phyloP scores from a whole-genome alignment of 1,284 basidiomycete genomes.

The Hypsizygus ulmarius region DNA sequence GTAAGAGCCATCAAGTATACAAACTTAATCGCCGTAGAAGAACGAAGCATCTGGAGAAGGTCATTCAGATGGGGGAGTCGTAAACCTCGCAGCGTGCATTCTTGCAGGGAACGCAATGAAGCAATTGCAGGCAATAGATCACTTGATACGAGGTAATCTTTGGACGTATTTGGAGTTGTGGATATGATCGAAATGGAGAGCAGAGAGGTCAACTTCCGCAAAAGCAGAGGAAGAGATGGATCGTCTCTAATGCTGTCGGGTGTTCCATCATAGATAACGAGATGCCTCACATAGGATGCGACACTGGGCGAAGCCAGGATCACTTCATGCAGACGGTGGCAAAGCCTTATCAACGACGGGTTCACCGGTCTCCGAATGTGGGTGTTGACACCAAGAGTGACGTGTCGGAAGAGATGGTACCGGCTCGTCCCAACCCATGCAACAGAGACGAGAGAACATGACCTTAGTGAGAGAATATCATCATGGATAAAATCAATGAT shows the following conservation, averaged over 20 bases:
- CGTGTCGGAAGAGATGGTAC: conserved; percentile 20
- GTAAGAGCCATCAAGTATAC: conserved; percentile 9
- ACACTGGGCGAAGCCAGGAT: conserved; percentile 19
- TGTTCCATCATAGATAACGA: conserved; percentile 14
- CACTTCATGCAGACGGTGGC: conserved; percentile 18
- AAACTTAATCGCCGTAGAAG: conserved; percentile 7
- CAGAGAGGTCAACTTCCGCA: conserved; percentile 19
- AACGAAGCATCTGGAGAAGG: background rate
- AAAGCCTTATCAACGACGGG: background rate
- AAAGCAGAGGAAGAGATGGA: conserved; percentile 20
- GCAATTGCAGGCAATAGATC: conserved; percentile 21
- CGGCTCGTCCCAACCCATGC: conserved; percentile 25
- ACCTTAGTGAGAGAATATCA: conserved; percentile 17
- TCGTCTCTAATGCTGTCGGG: conserved; percentile 19
- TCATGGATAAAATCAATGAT: conserved; percentile 28
- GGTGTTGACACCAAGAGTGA: conserved; percentile 1
- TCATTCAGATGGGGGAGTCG: background rate
- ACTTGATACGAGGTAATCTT: conserved; percentile 17
- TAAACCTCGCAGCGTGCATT: background rate
- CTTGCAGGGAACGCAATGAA: conserved; percentile 9
- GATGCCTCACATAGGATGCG: conserved; percentile 20
- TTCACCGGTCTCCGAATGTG: background rate
- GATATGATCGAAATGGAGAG: conserved; percentile 18
- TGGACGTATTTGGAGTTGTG: conserved; percentile 9
- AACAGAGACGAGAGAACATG: conserved; percentile 23